Base-by-base conservation (phyloP, 164 flowering plant genomes). In the Magnolia sinica region DNA sequence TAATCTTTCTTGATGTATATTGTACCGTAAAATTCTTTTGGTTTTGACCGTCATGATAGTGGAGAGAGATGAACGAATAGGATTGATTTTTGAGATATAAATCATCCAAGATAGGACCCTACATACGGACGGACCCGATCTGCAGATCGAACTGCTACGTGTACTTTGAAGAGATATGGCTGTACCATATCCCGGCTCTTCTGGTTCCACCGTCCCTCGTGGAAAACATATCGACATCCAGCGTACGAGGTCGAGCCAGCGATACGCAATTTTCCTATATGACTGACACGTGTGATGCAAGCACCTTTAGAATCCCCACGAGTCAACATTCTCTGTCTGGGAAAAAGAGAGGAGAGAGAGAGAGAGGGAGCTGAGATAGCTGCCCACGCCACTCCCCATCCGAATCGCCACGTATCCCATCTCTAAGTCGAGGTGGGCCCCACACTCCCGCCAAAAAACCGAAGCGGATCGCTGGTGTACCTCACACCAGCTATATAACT, bases 371-470 rank as follows among this genome's bases (percentile, higher is more conserved):
- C 50, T 8, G 71, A 68, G 4, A 68, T 29, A 22, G 31, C 50
- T 68, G 16, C 3, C 71, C 20, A 23, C 71, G 27, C 71, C 50
- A 29, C 19, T 3, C 14, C 23, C 2, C 50, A 19, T 68, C 0
- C 71, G 71, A 1, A 29, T 14, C 66, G 75, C 75, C 75, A 61
- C 75, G 75, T 73, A 24, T 8, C 27, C 68, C 16, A 37, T 29
- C 64, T 61, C 24, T 58, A 70, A 19, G 9, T n/a, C 22, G 23
- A 19, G 8, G 71, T 27, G 51, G 71, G 71, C 14, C 59, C 58
- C 58, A 49, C 73, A 11, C 16, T 2, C 0, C 31, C 52, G 27
- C 68, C 2, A 24, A 50, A 16, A 19, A 68, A 29, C 14, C 14
- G 6, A 7, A 24, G 29, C 45, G 24, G 18, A 68, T 9, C 1